phyloP scores from a whole-genome alignment of 331 rosid genomes.

The Dryas integrifolia region DNA sequence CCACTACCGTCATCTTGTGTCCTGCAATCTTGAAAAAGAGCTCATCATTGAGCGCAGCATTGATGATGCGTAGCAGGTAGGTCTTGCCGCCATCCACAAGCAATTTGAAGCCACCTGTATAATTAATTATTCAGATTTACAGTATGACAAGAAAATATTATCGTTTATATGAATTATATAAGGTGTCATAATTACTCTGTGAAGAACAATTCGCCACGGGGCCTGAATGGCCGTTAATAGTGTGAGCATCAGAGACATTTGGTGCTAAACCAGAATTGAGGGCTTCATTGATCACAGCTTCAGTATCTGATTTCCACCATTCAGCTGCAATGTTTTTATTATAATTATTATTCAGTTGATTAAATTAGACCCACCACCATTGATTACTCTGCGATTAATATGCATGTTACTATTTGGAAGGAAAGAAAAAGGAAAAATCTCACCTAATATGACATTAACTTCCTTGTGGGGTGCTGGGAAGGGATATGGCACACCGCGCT shows the following conservation, averaged over 20 bases:
- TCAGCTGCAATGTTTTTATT: slow-evolving; percentile 47
- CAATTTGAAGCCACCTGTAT: slow-evolving; percentile 50
- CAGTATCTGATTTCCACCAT: slow-evolving; percentile 99
- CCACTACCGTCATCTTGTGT: slow-evolving; percentile 62
- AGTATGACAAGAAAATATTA: too few relatives aligned
- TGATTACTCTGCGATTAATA: not conserved
- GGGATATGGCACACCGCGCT: slow-evolving; percentile 81
- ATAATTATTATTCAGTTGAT: not conserved
- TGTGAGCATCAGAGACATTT: slow-evolving; percentile 87
- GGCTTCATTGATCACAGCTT: slow-evolving; percentile 78
- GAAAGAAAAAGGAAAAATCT: not conserved
- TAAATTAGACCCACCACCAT: not conserved
- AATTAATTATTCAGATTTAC: too few relatives aligned
- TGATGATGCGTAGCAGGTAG: slow-evolving; percentile 66
- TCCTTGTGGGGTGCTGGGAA: slow-evolving; percentile 83
- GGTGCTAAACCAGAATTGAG: slow-evolving; percentile 75
- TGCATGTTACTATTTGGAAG: not conserved
- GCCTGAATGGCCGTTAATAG: slow-evolving; percentile 89
- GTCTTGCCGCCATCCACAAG: slow-evolving; percentile 56
- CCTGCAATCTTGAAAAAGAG: slow-evolving; percentile 83
- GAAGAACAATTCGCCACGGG: slow-evolving; percentile 53
- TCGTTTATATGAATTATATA: too few relatives aligned
- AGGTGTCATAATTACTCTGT: slow-evolving; percentile 30
- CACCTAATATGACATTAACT: slow-evolving; percentile 61
- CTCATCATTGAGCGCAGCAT: slow-evolving; percentile 92